Evolutionary conservation across 73 alveolate species (phyloP), one percentile per base, ranked within the genome.

Genomic region (Paramecium bursaria): DNA sequence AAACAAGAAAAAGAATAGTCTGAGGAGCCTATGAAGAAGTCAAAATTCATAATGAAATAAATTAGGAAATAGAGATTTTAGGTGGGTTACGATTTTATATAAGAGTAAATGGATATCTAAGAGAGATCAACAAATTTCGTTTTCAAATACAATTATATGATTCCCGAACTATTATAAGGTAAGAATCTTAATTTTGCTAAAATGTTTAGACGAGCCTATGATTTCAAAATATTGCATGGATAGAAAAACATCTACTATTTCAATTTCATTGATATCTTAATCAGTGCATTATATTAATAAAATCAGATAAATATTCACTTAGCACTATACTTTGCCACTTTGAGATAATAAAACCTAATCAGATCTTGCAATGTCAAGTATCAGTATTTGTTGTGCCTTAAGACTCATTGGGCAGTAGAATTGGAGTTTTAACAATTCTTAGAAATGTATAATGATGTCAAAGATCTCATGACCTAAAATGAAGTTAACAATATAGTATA

Each of bases 351-450:
- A 14, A n/a, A n/a, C n/a, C n/a, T n/a, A n/a, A n/a, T n/a, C n/a
- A n/a, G n/a, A n/a, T n/a, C n/a, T n/a, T n/a, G n/a, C n/a, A n/a
- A n/a, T n/a, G n/a, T n/a, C n/a, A n/a, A n/a, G n/a, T n/a, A n/a
- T n/a, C n/a, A n/a, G n/a, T n/a, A n/a, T n/a, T n/a, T n/a, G 21
- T 7, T 39, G 21, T 31, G 60, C 33, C 44, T 67, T 15, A 35
- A 35, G 19, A 67, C 82, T 0, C 82, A 67, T 67, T 67, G 82
- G 82, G 33, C 39, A 39, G 21, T 67, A 30, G 82, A 67, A 67
- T 67, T 67, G 35, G 82, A 67, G 6, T 39, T 67, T 19, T 13
- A 4, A 1, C 44, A 35, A 67, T 67, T 67, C 13, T 67, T 39
- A 10, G 23, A 35, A 9, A 67, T 67, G 82, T 25, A 39, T 15